Evolutionary conservation across 139 green algal genomes (phyloP).

Genomic region (Eudorina sp.): DNA sequence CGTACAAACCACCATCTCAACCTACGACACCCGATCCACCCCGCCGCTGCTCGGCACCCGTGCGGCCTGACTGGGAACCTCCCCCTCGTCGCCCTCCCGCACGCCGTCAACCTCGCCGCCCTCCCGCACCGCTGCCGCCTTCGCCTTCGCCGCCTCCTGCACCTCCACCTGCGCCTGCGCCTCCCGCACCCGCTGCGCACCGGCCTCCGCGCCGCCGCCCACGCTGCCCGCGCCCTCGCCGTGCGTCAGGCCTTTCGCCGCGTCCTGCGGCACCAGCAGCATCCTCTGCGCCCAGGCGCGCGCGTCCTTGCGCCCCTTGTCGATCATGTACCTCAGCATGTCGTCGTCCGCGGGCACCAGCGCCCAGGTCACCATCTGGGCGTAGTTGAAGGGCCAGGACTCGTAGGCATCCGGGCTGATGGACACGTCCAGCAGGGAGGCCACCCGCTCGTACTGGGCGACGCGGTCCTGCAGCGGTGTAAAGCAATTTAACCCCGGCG

Average conservation of each 20-base stretch:
- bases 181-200: not conserved
- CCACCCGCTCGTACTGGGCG: conserved; percentile 41
- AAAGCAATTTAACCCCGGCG: no score
- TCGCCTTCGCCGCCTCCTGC: not conserved
- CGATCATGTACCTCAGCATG: conserved; percentile 50
- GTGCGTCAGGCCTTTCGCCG: not conserved
- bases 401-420: conserved; percentile 64
- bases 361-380: conserved; percentile 52
- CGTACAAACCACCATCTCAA: no score
- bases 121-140: not conserved
- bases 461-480: conserved; percentile 13
- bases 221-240: conserved; percentile 23
- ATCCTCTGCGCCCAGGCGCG: conserved; percentile 53
- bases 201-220: conserved; percentile 21
- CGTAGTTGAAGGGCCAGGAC: conserved; percentile 53
- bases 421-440: conserved; percentile 59
- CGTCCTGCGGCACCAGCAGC: conserved; percentile 40
- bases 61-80: no score
- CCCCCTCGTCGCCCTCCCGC: no score
- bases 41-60: no score
- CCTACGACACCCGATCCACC: no score
- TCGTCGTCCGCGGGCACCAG: conserved; percentile 50
- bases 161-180: not conserved
- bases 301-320: conserved; percentile 47
- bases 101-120: not conserved